These are phyloP conservation scores for Pythium inflatum DNA, from an alignment of 352 stramenopile genomes.

Conservation along the genomic window DNA sequence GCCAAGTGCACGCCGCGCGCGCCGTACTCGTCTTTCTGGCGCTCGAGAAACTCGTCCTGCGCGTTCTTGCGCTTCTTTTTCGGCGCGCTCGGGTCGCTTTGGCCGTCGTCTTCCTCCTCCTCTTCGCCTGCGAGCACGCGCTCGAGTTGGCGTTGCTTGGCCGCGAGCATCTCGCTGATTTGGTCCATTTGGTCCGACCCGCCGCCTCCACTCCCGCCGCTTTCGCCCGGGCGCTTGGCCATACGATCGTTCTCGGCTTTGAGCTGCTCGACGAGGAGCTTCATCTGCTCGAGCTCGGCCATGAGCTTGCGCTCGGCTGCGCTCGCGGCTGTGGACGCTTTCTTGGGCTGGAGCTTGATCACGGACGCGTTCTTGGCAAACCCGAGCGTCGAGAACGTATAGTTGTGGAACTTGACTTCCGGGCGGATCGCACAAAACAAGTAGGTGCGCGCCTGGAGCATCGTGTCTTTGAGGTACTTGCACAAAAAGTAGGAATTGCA, in stretches of 20 bases:
- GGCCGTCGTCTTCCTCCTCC: constrained; percentile 29
- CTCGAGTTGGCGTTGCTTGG: constrained; percentile 77
- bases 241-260: constrained; percentile 86
- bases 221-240: constrained; percentile 50
- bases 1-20: constrained; percentile 88
- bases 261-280: constrained; percentile 81
- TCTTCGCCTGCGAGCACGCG: constrained; percentile 63
- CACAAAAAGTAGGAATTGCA: constrained; percentile 96
- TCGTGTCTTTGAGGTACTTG: constrained; percentile 97
- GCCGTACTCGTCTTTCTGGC: constrained; percentile 90
- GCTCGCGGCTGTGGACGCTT: constrained; percentile 88
- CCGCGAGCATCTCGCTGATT: constrained; percentile 64
- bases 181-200: constrained; percentile 58
- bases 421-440: constrained; percentile 94
- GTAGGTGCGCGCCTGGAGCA: constrained; percentile 93
- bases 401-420: constrained; percentile 92
- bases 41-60: constrained; percentile 87
- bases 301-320: constrained; percentile 93
- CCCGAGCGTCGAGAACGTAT: constrained; percentile 94
- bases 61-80: constrained; percentile 43
- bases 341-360: constrained; percentile 96
- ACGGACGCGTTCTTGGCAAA: constrained; percentile 95
- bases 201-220: constrained; percentile 36
- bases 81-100: constrained; percentile 15
- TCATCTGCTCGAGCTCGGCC: constrained; percentile 94